Base-by-base conservation (phyloP, 768 basidiomycete genomes). In the Butyriboletus loyo region DNA sequence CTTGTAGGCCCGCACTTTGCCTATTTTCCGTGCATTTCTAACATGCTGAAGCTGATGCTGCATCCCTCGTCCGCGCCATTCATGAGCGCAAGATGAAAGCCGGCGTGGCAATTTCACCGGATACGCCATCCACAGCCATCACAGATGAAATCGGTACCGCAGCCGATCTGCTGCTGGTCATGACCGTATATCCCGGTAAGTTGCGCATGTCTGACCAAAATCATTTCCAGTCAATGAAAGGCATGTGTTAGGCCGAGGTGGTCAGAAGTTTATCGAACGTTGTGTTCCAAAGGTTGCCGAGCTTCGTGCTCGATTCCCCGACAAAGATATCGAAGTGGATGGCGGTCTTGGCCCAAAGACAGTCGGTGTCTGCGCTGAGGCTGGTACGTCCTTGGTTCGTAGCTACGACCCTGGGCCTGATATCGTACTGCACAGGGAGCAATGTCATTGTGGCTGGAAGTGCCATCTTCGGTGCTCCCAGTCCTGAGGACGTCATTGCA, bases 371-470 rank as follows among this genome's bases (percentile, higher is more conserved):
- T 98, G 97, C 63, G 95, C 97, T 2, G 74, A 90, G 51, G 97
- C 96, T 35, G 95, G 94, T 88, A 61, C 45, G 71, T 59, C 14
- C 45, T 30, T 46, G 39, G 30, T 50, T 25, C n/a, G 24, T 34
- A 24, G 49, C 25, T 21, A 10, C 40, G 38, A 5, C 17, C 7
- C 13, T n/a, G 30, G 39, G 45, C 36, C 38, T 56, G 27, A 61
- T 22, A 14, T 17, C 35, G 4, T 52, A 8, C 19, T 30, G 13
- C 39, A 37, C 59, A 95, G 96, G 96, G 21, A 94, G 93, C 72
- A 99, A 99, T 64, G 94, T 99, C 58, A 92, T 98, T 48, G 97
- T 99, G 27, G 95, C 97, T 13, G 97, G 97, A 13, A 98, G 95
- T 7, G 94, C 96, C 7, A 88, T 99, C 55, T 98, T 98, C 65